phyloP scores from a whole-genome alignment of 257 asterid species.

The Solanum chiquidenum region DNA sequence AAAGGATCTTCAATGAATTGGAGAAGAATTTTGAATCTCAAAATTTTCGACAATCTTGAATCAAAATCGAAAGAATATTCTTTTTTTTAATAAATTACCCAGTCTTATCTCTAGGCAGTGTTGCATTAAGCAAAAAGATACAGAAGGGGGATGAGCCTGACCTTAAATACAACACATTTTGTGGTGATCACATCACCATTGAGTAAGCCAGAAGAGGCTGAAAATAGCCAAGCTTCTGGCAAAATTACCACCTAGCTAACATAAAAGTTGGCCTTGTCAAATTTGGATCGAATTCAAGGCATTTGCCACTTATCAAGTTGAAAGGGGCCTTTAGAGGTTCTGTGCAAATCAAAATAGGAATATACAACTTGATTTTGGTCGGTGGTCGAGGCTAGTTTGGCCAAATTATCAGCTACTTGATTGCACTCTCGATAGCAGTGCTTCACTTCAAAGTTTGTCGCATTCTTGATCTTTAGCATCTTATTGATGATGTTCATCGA shows the following conservation, averaged over 20 bases:
- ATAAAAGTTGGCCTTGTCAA: background rate
- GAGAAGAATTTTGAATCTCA: too few relatives aligned
- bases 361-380: background rate
- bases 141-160: background rate
- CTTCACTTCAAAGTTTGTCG: background rate
- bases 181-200: background rate
- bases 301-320: background rate
- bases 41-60: too few relatives aligned
- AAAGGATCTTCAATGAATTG: too few relatives aligned
- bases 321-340: background rate
- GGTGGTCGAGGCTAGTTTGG: background rate
- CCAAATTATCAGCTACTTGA: background rate
- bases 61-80: too few relatives aligned
- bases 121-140: background rate
- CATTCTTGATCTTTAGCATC: background rate
- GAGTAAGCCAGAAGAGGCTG: background rate
- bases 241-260: background rate
- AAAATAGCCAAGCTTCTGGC: too few relatives aligned
- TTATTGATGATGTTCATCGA: background rate
- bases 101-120: background rate
- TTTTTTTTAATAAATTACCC: too few relatives aligned
- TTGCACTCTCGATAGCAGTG: background rate
- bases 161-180: background rate
- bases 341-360: background rate
- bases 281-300: background rate